Evolutionary conservation across 805 yeast genomes (phyloP).

Genomic region (Saturnispora serradocipensis): DNA sequence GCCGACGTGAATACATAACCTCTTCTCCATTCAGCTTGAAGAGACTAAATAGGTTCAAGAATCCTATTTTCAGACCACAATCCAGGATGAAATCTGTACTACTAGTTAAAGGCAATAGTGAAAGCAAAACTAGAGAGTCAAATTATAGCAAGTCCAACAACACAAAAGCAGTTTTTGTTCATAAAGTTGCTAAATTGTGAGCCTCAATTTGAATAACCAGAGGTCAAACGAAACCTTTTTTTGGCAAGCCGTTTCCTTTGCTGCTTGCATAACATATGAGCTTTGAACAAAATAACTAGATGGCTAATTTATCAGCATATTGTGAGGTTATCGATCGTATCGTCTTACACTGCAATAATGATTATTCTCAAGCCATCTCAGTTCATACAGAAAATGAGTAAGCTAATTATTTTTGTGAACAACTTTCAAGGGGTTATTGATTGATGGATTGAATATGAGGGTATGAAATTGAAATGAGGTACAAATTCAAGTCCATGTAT

Average conservation of each 20-base stretch:
- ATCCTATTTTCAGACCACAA: neutral
- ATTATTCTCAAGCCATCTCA: too few species aligned
- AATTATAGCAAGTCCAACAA: neutral
- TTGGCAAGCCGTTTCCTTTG: neutral
- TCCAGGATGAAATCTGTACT: neutral
- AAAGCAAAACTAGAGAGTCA: neutral
- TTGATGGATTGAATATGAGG: too few species aligned
- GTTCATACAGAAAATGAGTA: too few species aligned
- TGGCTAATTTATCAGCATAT: too few species aligned
- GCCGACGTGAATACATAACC: constrained; percentile 31
- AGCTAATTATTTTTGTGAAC: too few species aligned
- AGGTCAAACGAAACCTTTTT: neutral
- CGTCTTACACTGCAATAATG: too few species aligned
- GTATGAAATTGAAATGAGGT: too few species aligned
- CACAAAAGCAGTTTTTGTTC: constrained; percentile 2
- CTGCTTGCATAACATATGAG: too few species aligned
- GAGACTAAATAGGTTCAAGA: constrained; percentile 3
- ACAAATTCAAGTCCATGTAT: too few species aligned
- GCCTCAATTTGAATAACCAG: neutral
- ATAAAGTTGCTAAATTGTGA: constrained; percentile 2
- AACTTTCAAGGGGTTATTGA: too few species aligned
- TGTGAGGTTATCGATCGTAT: too few species aligned
- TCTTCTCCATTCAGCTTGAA: neutral
- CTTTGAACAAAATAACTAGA: too few species aligned
- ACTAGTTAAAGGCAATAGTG: neutral